Conservation (phyloP, 306 rosid genomes). For the Rubus parviflorus region DNA sequence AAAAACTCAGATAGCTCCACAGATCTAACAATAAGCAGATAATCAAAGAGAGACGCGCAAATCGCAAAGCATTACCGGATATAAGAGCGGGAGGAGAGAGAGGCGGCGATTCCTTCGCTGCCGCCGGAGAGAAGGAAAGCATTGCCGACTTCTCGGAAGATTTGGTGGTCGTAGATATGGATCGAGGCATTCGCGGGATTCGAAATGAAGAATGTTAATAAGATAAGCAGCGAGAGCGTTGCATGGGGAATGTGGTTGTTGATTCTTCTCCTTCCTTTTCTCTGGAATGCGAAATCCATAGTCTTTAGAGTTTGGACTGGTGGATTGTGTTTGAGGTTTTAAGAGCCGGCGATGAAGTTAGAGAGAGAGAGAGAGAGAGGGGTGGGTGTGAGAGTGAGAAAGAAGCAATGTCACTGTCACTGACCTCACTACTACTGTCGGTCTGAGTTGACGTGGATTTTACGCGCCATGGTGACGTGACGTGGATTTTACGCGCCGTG, state of each 20-base stretch:
- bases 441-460: not conserved
- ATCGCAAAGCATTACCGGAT: conserved; percentile 41
- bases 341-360: not conserved
- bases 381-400: not conserved
- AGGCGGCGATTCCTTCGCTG: conserved; percentile 78
- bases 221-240: not conserved
- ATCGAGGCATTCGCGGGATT: conserved; percentile 60
- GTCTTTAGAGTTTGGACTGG: not conserved
- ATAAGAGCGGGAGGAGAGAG: conserved; percentile 49
- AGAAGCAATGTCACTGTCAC: conserved; percentile 8
- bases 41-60: not conserved
- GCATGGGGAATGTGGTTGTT: not conserved
- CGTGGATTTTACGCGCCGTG: not conserved
- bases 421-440: not conserved
- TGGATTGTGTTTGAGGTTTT: not conserved
- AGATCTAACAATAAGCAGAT: not conserved
- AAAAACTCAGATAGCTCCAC: not conserved
- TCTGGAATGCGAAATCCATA: conserved; percentile 9
- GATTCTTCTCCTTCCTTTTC: not conserved
- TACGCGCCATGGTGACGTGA: not conserved
- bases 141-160: conserved; percentile 77
- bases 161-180: conserved; percentile 61
- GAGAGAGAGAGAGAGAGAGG: not conserved
- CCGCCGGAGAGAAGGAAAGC: conserved; percentile 93
- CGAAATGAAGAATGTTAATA: not conserved